phyloP scores from a whole-genome alignment of 495 filamentous ascomycete species.

The Glutinoglossum americanum region DNA sequence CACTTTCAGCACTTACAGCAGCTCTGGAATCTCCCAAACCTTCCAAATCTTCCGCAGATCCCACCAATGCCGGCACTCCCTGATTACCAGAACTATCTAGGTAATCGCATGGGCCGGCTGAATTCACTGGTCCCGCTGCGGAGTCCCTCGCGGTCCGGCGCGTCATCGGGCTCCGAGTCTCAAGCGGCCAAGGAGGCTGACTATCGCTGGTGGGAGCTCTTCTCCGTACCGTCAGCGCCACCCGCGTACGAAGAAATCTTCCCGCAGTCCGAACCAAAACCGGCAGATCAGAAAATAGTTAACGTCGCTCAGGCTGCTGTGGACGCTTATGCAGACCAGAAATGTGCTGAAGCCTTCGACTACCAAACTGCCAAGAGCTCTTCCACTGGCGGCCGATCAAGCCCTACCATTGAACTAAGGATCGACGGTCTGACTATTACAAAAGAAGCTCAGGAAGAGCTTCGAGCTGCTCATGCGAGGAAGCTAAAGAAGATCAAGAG shows the following conservation, averaged over 20 bases:
- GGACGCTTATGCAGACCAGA: conserved; percentile 42
- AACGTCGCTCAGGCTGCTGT: conserved; percentile 37
- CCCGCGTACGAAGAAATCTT: conserved; percentile 71
- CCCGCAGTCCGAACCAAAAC: conserved; percentile 25
- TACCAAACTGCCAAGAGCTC: conserved; percentile 11
- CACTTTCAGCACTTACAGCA: conserved; percentile 71
- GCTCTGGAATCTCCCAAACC: conserved; percentile 35
- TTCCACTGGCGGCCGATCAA: not conserved
- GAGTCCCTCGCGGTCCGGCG: conserved; percentile 18
- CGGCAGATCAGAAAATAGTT: conserved; percentile 34
- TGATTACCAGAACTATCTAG: conserved; percentile 44
- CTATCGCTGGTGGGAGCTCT: conserved; percentile 47
- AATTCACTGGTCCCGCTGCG: conserved; percentile 49
- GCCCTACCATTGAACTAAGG: conserved; percentile 17
- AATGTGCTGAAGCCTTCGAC: conserved; percentile 38
- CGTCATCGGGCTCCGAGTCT: conserved; percentile 15
- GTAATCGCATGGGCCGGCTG: conserved; percentile 44
- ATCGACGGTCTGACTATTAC: conserved; percentile 31
- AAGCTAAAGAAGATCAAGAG: conserved; percentile 53
- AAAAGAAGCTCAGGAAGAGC: conserved; percentile 50
- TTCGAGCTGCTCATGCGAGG: conserved; percentile 46
- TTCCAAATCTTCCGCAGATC: conserved; percentile 42
- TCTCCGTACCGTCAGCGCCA: conserved; percentile 33
- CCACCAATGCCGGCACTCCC: conserved; percentile 40
- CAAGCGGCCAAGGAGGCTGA: conserved; percentile 29